Conservation (phyloP, 192 early-diverging fungal species). For the Dissophora globulifera region DNA sequence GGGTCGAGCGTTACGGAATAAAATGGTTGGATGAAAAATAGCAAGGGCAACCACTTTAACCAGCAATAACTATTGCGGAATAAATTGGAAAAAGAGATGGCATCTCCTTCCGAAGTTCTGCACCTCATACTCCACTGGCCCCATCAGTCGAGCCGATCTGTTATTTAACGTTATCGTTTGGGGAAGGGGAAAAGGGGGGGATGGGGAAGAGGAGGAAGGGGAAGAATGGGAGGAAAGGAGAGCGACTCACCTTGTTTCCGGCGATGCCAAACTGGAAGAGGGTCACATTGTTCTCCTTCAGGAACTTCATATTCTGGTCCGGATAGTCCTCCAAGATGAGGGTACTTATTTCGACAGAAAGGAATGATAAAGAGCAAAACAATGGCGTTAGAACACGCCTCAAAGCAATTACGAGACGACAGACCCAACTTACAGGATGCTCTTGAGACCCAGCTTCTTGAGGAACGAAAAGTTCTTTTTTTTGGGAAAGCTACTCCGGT, state of each 20-base stretch:
- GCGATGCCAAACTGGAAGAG: slow-evolving; percentile 90
- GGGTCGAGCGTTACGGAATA: too few relatives aligned
- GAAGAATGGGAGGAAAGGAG: not conserved
- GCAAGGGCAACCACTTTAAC: not conserved
- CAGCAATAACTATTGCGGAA: slow-evolving; percentile 1
- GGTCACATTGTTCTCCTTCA: slow-evolving; percentile 79
- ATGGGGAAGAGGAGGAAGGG: not conserved
- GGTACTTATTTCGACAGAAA: too few relatives aligned
- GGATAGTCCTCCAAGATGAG: slow-evolving; percentile 94
- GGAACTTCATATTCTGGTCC: slow-evolving; percentile 86
- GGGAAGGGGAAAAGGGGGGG: not conserved
- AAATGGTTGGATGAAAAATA: slow-evolving; percentile 4
- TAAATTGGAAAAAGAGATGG: slow-evolving; percentile 24
- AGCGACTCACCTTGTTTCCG: slow-evolving; percentile 85
- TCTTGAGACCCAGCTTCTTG: slow-evolving; percentile 85
- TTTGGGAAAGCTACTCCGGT: slow-evolving; percentile 92
- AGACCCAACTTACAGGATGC: slow-evolving; percentile 82
- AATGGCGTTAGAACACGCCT: too few relatives aligned
- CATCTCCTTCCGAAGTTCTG: not conserved
- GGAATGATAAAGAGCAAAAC: too few relatives aligned
- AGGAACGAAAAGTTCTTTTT: slow-evolving; percentile 94
- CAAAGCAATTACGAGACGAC: too few relatives aligned
- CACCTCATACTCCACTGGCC: not conserved
- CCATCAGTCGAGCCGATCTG: not conserved
- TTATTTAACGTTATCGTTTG: not conserved